Percentiles rank a stretch among this genome's conserved stretches.
Conservation (phyloP, 2,329 filamentous ascomycete genomes). For the Beauveria caledonica region DNA sequence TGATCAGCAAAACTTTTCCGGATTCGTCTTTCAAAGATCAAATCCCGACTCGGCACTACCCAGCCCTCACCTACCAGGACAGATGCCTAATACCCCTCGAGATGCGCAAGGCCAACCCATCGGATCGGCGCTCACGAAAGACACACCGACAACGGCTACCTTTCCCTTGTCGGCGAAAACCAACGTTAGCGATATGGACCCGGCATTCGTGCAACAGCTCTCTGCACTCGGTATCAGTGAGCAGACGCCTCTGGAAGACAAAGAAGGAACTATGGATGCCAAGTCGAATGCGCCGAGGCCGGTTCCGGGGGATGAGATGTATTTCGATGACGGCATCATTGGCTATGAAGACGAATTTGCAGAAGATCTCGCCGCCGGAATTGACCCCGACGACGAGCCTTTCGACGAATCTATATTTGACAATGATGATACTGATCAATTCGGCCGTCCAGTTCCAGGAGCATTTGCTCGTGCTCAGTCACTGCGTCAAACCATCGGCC, state of each 20-base stretch:
- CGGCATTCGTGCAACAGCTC: neutral
- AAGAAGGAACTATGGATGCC: neutral
- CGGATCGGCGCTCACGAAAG: conserved; percentile 46
- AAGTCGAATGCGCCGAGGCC: neutral
- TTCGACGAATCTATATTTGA: conserved; percentile 73
- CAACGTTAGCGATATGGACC: neutral
- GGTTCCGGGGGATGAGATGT: conserved; percentile 47
- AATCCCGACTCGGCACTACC: conserved; percentile 33
- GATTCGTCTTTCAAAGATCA: conserved; percentile 42
- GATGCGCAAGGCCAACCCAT: conserved; percentile 47
- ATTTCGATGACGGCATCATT: conserved; percentile 58
- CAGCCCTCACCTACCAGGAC: conserved; percentile 40
- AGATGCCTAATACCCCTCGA: conserved; percentile 47
- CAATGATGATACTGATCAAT: conserved; percentile 54
- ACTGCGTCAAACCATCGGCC: conserved; percentile 28
- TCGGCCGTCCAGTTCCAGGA: conserved; percentile 51
- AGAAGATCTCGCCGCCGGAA: conserved; percentile 32
- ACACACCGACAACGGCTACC: conserved; percentile 25
- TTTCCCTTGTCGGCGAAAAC: conserved; percentile 10
- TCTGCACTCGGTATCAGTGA: neutral
- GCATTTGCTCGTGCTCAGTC: conserved; percentile 47
- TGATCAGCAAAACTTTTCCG: conserved; percentile 51
- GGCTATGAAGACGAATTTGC: conserved; percentile 39
- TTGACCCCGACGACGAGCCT: conserved; percentile 41
- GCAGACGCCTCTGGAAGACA: neutral